Conservation (phyloP, 108 stramenopile species). For the Hondaea fermentalgiana region DNA sequence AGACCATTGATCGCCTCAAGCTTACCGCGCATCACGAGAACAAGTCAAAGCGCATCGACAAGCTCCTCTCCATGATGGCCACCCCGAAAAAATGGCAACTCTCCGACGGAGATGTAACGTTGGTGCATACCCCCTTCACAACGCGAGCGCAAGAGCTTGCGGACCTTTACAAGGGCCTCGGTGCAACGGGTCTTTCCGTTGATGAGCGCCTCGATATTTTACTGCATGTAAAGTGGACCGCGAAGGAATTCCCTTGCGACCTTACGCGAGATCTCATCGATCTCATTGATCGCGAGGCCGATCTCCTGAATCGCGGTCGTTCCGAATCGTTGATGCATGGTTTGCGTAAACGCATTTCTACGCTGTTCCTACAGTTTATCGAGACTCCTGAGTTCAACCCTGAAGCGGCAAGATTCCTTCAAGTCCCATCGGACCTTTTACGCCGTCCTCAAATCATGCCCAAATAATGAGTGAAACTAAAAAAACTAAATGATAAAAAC, state of each 20-base stretch:
- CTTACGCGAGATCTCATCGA: constrained; percentile 48
- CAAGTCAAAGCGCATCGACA: constrained; percentile 24
- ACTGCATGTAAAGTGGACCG: constrained; percentile 59
- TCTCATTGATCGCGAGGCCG: constrained; percentile 58
- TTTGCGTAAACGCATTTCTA: constrained; percentile 37
- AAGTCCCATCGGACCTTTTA: neutral
- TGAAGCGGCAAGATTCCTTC: constrained; percentile 37
- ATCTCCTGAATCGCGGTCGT: constrained; percentile 47
- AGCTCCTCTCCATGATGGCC: constrained; percentile 45
- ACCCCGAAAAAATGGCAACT: constrained; percentile 48
- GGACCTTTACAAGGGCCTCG: constrained; percentile 36
- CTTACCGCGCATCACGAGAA: constrained; percentile 31
- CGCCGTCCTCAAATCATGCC: neutral
- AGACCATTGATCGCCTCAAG: constrained; percentile 49
- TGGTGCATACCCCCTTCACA: constrained; percentile 51
- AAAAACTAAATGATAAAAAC: too few relatives aligned
- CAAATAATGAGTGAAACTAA: neutral
- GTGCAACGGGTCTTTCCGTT: neutral
- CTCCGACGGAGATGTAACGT: constrained; percentile 39
- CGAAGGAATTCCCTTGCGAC: constrained; percentile 48
- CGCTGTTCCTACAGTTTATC: constrained; percentile 51
- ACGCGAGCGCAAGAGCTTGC: constrained; percentile 43
- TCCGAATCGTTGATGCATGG: constrained; percentile 15
- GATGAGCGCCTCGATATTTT: constrained; percentile 53
- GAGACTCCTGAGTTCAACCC: constrained; percentile 60